Conservation (phyloP, 352 stramenopile species). For the Phytopythium oedochilum region DNA sequence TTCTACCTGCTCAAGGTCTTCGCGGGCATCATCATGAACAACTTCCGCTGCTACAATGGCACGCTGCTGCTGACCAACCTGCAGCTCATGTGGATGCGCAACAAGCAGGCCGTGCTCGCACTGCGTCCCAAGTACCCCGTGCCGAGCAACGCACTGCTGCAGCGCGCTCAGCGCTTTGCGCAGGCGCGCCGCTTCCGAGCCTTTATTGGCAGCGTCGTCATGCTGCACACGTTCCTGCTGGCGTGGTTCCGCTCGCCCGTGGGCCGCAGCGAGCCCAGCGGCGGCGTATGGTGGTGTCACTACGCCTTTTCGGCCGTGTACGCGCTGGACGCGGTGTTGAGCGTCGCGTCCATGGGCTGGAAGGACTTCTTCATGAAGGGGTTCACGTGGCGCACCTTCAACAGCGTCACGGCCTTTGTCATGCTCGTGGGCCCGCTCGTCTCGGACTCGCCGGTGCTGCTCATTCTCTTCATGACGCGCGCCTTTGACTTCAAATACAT, state of each 20-base stretch:
- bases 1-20: slow-evolving; percentile 81
- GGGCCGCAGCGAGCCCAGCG: slow-evolving; percentile 20
- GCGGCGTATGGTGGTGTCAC: slow-evolving; percentile 66
- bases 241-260: slow-evolving; percentile 69
- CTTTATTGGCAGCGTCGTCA: slow-evolving; percentile 55
- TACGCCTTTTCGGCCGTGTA: slow-evolving; percentile 82
- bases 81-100: slow-evolving; percentile 77
- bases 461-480: slow-evolving; percentile 73
- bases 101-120: slow-evolving; percentile 55
- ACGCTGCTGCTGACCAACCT: slow-evolving; percentile 70
- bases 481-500: slow-evolving; percentile 85
- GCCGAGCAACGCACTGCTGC: slow-evolving; percentile 51
- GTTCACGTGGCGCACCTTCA: slow-evolving; percentile 75
- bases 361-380: slow-evolving; percentile 82
- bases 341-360: slow-evolving; percentile 69
- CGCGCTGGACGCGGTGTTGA: slow-evolving; percentile 60
- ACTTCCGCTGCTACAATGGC: slow-evolving; percentile 81
- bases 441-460: slow-evolving; percentile 49
- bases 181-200: slow-evolving; percentile 58
- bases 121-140: slow-evolving; percentile 73
- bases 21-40: slow-evolving; percentile 84
- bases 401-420: slow-evolving; percentile 67
- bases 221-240: slow-evolving; percentile 67
- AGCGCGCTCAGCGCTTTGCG: slow-evolving; percentile 55
- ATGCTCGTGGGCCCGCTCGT: slow-evolving; percentile 70